These are phyloP conservation scores for Neobulgaria alba DNA, from an alignment of 2,329 filamentous ascomycete genomes.

Conservation along the genomic window DNA sequence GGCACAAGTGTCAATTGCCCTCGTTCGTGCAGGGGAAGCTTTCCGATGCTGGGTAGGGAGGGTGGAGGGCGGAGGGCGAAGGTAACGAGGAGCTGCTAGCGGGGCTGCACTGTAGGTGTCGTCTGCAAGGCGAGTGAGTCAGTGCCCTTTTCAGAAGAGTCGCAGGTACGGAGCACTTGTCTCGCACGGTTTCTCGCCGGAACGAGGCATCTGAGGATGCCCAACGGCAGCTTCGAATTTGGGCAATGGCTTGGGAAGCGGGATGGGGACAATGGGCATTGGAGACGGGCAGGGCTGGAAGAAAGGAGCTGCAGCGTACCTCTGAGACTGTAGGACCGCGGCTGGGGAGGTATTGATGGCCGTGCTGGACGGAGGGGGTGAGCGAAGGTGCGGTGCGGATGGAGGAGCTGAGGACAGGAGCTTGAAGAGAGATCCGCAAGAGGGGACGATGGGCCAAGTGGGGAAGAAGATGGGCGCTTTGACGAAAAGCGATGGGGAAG, in stretches of 20 bases:
- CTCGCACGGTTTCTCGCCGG: background rate
- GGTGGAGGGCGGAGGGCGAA: background rate
- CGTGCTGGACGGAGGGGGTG: too few relatives aligned
- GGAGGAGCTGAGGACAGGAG: too few relatives aligned
- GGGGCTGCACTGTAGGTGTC: background rate
- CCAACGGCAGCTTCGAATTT: background rate
- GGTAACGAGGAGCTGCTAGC: background rate
- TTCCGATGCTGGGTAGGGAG: background rate
- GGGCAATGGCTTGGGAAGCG: background rate
- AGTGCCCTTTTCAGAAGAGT: background rate
- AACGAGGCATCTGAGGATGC: background rate
- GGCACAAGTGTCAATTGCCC: background rate
- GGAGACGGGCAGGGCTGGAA: background rate
- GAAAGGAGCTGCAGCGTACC: too few relatives aligned
- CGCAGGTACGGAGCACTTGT: background rate
- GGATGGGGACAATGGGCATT: background rate
- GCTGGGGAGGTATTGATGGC: too few relatives aligned
- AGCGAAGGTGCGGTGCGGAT: too few relatives aligned
- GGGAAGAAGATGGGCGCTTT: too few relatives aligned
- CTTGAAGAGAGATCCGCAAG: too few relatives aligned
- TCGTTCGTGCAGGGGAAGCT: background rate
- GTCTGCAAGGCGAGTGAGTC: too few relatives aligned
- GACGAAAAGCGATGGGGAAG: too few relatives aligned
- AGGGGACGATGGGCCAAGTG: too few relatives aligned
- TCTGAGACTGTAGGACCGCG: too few relatives aligned